Conservation (phyloP, 2,329 filamentous ascomycete species). For the Pseudonectria buxi region DNA sequence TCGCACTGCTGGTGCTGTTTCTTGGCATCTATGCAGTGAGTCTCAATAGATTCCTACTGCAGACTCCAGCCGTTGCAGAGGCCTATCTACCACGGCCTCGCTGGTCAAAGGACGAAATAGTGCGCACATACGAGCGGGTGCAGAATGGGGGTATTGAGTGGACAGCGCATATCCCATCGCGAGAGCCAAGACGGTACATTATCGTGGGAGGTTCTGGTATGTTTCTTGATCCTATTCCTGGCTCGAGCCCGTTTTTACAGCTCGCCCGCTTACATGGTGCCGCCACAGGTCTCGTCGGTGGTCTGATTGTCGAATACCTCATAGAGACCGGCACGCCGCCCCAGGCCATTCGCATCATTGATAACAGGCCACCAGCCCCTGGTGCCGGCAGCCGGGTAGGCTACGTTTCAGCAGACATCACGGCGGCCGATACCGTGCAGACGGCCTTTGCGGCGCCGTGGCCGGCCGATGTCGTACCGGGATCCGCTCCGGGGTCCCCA, state of each 20-base stretch:
- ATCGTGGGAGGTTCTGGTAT: constrained; percentile 41
- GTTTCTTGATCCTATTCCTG: constrained; percentile 10
- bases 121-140: constrained; percentile 28
- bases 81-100: constrained; percentile 21
- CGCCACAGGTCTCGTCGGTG: constrained; percentile 44
- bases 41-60: constrained; percentile 30
- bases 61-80: constrained; percentile 29
- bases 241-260: background rate
- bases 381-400: constrained; percentile 30
- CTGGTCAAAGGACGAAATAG: constrained; percentile 31
- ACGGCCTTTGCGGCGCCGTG: constrained; percentile 43
- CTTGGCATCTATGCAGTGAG: constrained; percentile 26
- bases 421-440: constrained; percentile 34
- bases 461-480: constrained; percentile 24
- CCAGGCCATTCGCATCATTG: constrained; percentile 45
- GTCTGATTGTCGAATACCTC: constrained; percentile 47
- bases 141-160: constrained; percentile 33
- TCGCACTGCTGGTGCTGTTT: constrained; percentile 10
- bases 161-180: constrained; percentile 31
- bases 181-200: constrained; percentile 36
- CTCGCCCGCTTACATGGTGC: background rate
- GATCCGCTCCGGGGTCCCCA: too few species aligned
- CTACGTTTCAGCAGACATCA: constrained; percentile 44
- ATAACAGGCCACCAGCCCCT: constrained; percentile 38
- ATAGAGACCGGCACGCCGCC: constrained; percentile 45